A percentile compares a stretch with the other conserved stretches of the same genome.
Evolutionary conservation across 179 eudicot species (phyloP).

Genomic region (Heliamphora ciliata): DNA sequence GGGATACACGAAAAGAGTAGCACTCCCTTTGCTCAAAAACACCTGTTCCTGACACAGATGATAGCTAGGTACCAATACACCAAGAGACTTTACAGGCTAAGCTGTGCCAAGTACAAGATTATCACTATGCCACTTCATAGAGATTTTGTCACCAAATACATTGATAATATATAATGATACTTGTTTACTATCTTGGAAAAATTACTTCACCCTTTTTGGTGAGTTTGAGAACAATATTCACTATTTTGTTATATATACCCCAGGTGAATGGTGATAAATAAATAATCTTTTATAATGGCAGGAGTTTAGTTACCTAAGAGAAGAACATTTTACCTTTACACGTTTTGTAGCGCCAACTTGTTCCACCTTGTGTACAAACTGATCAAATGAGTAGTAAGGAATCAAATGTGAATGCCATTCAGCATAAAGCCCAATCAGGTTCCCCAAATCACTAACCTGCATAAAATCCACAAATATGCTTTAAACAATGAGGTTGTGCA

Average conservation of each 20-base stretch:
- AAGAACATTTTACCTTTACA: slow-evolving; percentile 50
- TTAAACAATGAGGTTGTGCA: background rate
- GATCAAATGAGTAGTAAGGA: slow-evolving; percentile 83
- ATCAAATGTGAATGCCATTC: slow-evolving; percentile 85
- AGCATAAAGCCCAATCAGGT: slow-evolving; percentile 66
- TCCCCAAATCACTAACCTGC: slow-evolving; percentile 72
- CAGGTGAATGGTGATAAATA: background rate
- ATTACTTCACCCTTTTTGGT: background rate
- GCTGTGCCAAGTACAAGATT: no score
- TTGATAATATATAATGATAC: background rate
- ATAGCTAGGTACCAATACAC: background rate
- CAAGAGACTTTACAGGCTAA: background rate
- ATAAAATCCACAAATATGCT: slow-evolving; percentile 8
- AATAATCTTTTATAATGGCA: background rate
- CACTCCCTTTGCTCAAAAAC: background rate
- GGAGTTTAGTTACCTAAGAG: background rate
- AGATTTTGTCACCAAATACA: background rate
- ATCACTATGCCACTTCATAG: background rate
- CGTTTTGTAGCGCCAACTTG: slow-evolving; percentile 69
- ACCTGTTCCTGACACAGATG: background rate
- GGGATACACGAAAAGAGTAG: background rate
- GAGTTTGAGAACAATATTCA: background rate
- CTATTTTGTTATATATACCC: background rate
- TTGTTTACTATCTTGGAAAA: background rate
- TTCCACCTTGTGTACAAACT: slow-evolving; percentile 82